phyloP scores from a whole-genome alignment of 352 stramenopile species.

The Pythium aphanidermatum region DNA sequence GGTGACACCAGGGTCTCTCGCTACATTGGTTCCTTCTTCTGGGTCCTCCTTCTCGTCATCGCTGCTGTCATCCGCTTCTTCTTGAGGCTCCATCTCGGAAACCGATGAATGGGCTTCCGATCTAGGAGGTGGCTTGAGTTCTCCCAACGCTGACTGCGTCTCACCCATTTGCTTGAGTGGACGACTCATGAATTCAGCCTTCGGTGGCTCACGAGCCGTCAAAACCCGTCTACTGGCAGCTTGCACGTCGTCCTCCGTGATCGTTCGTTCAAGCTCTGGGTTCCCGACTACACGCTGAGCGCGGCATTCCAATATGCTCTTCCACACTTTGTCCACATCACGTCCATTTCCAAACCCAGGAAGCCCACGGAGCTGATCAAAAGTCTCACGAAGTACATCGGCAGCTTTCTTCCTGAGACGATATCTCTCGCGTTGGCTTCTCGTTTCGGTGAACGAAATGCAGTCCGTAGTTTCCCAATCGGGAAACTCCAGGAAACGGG shows the following conservation, averaged over 20 bases:
- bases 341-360: conserved; percentile 70
- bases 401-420: conserved; percentile 24
- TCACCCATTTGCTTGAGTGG: no score
- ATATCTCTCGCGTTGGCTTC: conserved; percentile 36
- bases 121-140: no score
- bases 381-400: conserved; percentile 23
- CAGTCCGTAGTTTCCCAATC: conserved; percentile 85
- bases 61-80: conserved; percentile 22
- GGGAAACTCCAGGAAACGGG: conserved; percentile 82
- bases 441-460: conserved; percentile 47
- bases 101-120: no score
- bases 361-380: conserved; percentile 33
- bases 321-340: conserved; percentile 64
- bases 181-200: conserved; percentile 23
- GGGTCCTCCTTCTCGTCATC: conserved; percentile 13
- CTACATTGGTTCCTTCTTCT: conserved; percentile 9
- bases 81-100: neutral
- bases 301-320: conserved; percentile 52
- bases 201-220: conserved; percentile 30
- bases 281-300: conserved; percentile 44
- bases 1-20: conserved; percentile 47
- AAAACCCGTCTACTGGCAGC: conserved; percentile 32
- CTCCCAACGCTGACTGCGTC: no score
- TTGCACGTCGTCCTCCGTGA: conserved; percentile 37
- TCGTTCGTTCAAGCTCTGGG: conserved; percentile 40